Evolutionary conservation across 805 yeast species (phyloP).

Genomic region (Lachancea sp.): DNA sequence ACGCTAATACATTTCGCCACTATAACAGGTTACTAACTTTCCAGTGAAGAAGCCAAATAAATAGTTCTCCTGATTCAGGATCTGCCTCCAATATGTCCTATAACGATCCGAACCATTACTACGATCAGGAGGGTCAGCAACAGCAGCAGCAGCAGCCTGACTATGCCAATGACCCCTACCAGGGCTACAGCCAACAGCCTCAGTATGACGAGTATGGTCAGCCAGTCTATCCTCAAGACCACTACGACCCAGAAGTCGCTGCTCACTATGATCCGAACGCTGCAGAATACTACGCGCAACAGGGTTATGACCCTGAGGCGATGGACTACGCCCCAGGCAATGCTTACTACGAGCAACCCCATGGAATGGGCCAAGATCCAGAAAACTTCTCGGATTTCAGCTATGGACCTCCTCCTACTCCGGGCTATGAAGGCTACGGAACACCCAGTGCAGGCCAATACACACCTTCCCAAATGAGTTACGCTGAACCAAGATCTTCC

Average conservation of each 20-base stretch:
- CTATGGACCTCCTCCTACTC: slow-evolving; percentile 50
- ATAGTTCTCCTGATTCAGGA: not conserved
- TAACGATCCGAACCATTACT: slow-evolving; percentile 20
- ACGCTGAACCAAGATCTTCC: slow-evolving; percentile 74
- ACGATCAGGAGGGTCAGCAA: slow-evolving; percentile 24
- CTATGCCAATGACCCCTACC: slow-evolving; percentile 14
- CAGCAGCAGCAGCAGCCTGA: slow-evolving; percentile 29
- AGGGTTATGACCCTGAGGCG: slow-evolving; percentile 41
- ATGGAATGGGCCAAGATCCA: slow-evolving; percentile 41
- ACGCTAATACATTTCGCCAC: too few relatives aligned
- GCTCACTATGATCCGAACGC: slow-evolving; percentile 33
- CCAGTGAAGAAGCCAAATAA: too few relatives aligned
- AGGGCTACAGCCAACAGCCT: slow-evolving; percentile 20
- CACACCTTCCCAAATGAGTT: slow-evolving; percentile 83
- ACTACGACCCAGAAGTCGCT: slow-evolving; percentile 31
- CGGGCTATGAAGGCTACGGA: slow-evolving; percentile 51
- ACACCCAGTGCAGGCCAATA: slow-evolving; percentile 66
- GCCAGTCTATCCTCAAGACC: slow-evolving; percentile 36
- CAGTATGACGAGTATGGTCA: slow-evolving; percentile 37
- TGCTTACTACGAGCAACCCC: slow-evolving; percentile 50
- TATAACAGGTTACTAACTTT: too few relatives aligned
- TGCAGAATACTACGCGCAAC: slow-evolving; percentile 37
- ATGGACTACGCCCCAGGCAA: slow-evolving; percentile 35
- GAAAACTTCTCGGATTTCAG: slow-evolving; percentile 65
- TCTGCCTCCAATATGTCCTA: slow-evolving; percentile 19